Percentiles rank a stretch among this genome's conserved stretches.
These are phyloP conservation scores for Dryas alaskensis DNA, from an alignment of 306 rosid genomes.

Conservation along the genomic window DNA sequence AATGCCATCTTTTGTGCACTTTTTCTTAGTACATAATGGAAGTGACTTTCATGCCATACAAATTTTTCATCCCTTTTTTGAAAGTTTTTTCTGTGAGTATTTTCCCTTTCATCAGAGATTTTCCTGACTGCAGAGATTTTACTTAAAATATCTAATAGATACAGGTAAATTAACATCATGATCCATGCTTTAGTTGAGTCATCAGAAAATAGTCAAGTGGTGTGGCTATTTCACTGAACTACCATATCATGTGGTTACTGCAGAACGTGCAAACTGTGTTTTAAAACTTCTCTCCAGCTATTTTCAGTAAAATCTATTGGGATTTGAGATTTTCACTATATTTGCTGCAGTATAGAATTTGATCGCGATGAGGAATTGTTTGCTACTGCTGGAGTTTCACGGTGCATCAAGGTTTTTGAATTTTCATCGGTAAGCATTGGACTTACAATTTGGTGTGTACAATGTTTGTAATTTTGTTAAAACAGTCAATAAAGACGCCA, in stretches of 20 bases:
- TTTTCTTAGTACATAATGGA: background rate
- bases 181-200: background rate
- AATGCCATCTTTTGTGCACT: background rate
- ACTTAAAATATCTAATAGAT: background rate
- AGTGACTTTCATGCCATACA: background rate
- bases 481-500: background rate
- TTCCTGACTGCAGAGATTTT: background rate
- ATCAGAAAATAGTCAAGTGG: no score
- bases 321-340: background rate
- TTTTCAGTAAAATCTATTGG: background rate
- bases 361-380: constrained; percentile 82
- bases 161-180: background rate
- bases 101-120: background rate
- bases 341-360: constrained; percentile 83
- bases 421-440: constrained; percentile 62
- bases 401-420: constrained; percentile 89
- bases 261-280: background rate
- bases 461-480: background rate
- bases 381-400: constrained; percentile 95
- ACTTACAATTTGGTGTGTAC: background rate
- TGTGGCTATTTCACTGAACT: background rate
- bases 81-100: background rate
- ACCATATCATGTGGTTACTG: background rate
- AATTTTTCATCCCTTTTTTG: background rate
- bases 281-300: background rate